Evolutionary conservation across 768 basidiomycete genomes (phyloP), one percentile per base, ranked within the genome.

Genomic region (Mycena rosella): DNA sequence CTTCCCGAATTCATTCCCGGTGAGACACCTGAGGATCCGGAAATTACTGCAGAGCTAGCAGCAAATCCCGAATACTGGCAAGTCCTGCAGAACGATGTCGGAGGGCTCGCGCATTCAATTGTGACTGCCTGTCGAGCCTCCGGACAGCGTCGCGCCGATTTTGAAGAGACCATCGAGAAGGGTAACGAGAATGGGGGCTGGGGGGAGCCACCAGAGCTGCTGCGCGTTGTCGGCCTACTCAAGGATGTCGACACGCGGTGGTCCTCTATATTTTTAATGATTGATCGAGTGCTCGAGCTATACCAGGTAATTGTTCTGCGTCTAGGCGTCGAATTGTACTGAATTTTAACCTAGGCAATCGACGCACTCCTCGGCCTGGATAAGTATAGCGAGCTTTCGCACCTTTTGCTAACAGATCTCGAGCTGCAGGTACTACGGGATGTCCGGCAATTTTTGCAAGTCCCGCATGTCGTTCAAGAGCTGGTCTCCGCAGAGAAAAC

Each of bases 231-330:
- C n/a, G 40, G 67, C 24, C 66, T 78, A 5, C 53, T 79, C 5
- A 52, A 60, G 22, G 77, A 79, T 54, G 72, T 78, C 3, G 51
- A 53, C 8, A 53, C 51, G 20, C 51, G 51, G 32, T 78, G 76
- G 78, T 79, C 79, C 18, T 76, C 79, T 34, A 78, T 67, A 8
- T 78, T 70, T 51, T 38, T 75, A 5, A 80, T 80, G 78, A 72
- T 79, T 67, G 77, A 77, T 45, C 68, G 74, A 14, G 60, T 73
- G 20, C 57, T 78, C 2, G 60, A 72, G 22, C 67, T 30, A 10
- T 53, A 53, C 32, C 51, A 20, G 51, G 51, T 53, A 18, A 5
- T 74, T 11, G 73, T 75, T 48, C 73, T 69, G 60, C 53, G 63
- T 60, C 30, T 60, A n/a, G 29, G 22, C 7, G 17, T n/a, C 15